These are phyloP conservation scores for Euryodendron excelsum DNA, from an alignment of 148 eudicot species.

Conservation along the genomic window DNA sequence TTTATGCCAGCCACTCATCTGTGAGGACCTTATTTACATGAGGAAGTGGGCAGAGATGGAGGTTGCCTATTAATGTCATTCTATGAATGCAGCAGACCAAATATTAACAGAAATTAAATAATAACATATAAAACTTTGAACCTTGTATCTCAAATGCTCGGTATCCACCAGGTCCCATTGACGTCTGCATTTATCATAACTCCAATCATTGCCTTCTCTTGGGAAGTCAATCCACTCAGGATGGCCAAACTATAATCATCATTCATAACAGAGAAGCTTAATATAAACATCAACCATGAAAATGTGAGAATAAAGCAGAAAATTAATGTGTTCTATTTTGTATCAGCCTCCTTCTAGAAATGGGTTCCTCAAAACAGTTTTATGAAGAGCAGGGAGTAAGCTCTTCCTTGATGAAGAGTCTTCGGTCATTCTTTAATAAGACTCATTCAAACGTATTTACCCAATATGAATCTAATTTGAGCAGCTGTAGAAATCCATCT, in stretches of 20 bases:
- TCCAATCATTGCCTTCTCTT: constrained; percentile 92
- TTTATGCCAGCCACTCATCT: too few relatives aligned
- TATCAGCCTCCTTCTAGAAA: neutral
- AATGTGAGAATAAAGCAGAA: neutral
- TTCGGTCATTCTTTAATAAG: neutral
- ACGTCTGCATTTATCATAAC: constrained; percentile 91
- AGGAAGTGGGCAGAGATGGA: neutral
- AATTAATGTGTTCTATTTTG: neutral
- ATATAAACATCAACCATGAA: neutral
- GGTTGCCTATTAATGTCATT: neutral
- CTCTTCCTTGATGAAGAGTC: neutral
- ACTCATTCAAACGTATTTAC: neutral
- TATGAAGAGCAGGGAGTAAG: neutral
- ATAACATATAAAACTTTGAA: constrained; percentile 14
- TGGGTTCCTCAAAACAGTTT: constrained; percentile 11
- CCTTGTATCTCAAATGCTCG: constrained; percentile 94
- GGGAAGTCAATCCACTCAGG: constrained; percentile 99
- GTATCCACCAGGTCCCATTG: constrained; percentile 96
- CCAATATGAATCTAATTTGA: neutral
- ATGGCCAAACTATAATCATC: constrained; percentile 79
- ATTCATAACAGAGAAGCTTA: constrained; percentile 22
- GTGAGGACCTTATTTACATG: too few relatives aligned
- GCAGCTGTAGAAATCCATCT: neutral
- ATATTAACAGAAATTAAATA: constrained; percentile 4
- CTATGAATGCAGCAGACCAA: neutral